Percentiles rank a stretch among this genome's conserved stretches.
phyloP scores from a whole-genome alignment of 768 basidiomycete genomes.

The Candolleomyces eurysporus region DNA sequence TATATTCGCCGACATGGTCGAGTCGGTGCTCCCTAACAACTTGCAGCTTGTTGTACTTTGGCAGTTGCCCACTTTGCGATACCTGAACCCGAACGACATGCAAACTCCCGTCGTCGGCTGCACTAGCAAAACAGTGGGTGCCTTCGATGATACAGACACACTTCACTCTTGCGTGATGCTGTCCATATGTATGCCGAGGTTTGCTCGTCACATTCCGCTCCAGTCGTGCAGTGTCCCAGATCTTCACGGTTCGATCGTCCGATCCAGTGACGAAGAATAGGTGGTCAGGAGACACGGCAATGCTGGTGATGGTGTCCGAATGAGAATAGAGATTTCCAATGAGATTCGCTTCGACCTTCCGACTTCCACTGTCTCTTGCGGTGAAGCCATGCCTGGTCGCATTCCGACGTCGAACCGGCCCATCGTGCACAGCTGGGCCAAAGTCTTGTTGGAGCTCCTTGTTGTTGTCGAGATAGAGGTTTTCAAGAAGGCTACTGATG shows the following conservation, averaged over 20 bases:
- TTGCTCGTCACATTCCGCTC: constrained; percentile 93
- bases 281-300: constrained; percentile 92
- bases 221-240: constrained; percentile 90
- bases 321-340: constrained; percentile 86
- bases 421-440: constrained; percentile 83
- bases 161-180: constrained; percentile 60
- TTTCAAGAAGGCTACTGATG: constrained; percentile 86
- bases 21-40: constrained; percentile 79
- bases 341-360: constrained; percentile 73
- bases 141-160: constrained; percentile 81
- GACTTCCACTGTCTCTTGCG: constrained; percentile 57
- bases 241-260: constrained; percentile 90
- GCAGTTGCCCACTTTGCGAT: constrained; percentile 61
- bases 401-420: constrained; percentile 75
- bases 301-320: constrained; percentile 69
- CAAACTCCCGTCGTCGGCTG: constrained; percentile 80
- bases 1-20: constrained; percentile 72
- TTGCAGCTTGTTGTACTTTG: constrained; percentile 81
- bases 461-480: constrained; percentile 83
- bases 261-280: constrained; percentile 93
- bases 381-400: constrained; percentile 66
- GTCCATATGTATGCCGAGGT: constrained; percentile 63
- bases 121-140: constrained; percentile 85
- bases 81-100: constrained; percentile 84
- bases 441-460: constrained; percentile 88